Base-by-base conservation (phyloP, 192 early-diverging fungal species). In the Lobosporangium transversale region DNA sequence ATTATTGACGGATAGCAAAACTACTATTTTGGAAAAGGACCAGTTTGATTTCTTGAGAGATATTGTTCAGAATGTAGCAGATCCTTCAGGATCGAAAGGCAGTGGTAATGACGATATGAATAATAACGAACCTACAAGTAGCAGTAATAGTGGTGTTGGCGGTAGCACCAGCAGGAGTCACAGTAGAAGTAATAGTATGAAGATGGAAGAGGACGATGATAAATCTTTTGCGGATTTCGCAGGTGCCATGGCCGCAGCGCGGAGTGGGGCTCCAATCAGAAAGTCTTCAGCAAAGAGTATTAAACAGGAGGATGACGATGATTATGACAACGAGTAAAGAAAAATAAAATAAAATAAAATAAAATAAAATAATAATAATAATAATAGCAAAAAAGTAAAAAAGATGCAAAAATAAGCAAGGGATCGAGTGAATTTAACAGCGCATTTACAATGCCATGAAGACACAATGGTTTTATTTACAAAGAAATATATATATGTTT, bases 41-140 rank as follows among this genome's bases (percentile, higher is more conserved):
- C 89, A 94, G 79, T 98, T 97, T 75, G 97, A 98, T 79, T 98
- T 98, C 81, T 78, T 98, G 49, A 90, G 89, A 65, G 94, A 95
- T 59, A 84, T 94, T 51, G 95, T 98, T 4, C 91, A 89, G 50
- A 78, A 86, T 35, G 85, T 98, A 9, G 90, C 91, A 4, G 95
- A 97, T 61, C 87, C 85, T n/a, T 68, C 75, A 44, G 81, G 69
- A 43, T 33, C 44, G 6, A 17, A 52, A 23, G 53, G 57, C 33
- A 35, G 36, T 15, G 58, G 33, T n/a, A 76, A 51, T 27, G 45
- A 52, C 2, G 48, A 50, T 6, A 12, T 23, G 27, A 20, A 50
- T 53, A 53, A 18, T 30, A 53, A 32, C 33, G 26, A 31, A 47
- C 54, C 32, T 43, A n/a, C 29, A 47, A 52, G 42, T 18, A 45